Base-by-base conservation (phyloP, 2,329 filamentous ascomycete species). In the Claviceps lovelessii region DNA sequence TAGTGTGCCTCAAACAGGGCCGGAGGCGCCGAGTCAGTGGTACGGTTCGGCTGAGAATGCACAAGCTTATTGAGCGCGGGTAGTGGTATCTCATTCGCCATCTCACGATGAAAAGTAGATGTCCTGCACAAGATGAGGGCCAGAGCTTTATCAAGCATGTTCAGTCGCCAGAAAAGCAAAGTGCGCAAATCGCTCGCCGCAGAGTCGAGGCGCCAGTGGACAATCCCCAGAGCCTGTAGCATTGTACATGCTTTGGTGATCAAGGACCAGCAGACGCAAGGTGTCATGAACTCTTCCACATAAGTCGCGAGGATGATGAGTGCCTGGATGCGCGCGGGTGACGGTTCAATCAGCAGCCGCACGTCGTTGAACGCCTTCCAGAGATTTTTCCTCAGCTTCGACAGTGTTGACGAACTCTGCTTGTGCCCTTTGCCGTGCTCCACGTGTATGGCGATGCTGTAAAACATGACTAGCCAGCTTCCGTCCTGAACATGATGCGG, bases 391-490 rank as follows among this genome's bases (percentile, higher is more conserved):
- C 37, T 28, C 17, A 55, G 41, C 23, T 55, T 55, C 15, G 47
- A 29, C n/a, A 51, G 33, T 19, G 39, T 51, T 5, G 19, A 19
- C 10, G 41, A 19, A n/a, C 42, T 9, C 11, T 31, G 28, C 19
- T 17, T 19, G 10, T 55, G 19, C 9, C 9, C n/a, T 15, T 23
- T 44, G 39, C 28, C 35, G 2, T 28, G 49, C 48, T 51, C 53
- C 1, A 45, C 31, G 29, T 28, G 19, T n/a, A 55, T 37, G 23
- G 48, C 48, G 10, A 55, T 46, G 39, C 37, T 51, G 42, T 55
- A 55, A 37, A 51, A 55, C 47, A 55, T 55, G 53, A 55, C 53
- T 15, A 55, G 31, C 53, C 53, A 55, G 23, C 46, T 47, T 46
- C 53, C 39, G 23, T 55, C 53, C 13, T 46, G 33, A 15, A 55